Conservation (phyloP, 805 yeast genomes). For the Maudiozyma serrabonitensis region DNA sequence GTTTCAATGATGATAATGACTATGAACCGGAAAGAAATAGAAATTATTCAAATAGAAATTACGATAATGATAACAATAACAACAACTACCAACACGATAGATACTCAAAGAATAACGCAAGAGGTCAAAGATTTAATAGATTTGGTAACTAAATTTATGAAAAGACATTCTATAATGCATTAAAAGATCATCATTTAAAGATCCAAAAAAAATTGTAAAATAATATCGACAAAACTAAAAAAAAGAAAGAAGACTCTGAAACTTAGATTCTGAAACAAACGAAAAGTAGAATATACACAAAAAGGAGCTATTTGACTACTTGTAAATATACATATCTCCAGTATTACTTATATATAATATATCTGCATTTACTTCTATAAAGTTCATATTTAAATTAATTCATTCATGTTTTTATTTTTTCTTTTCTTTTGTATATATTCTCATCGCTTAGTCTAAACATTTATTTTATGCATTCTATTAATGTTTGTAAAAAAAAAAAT, state of each 20-base stretch:
- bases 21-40: not conserved
- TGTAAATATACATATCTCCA: not conserved
- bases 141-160: not conserved
- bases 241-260: too few relatives aligned
- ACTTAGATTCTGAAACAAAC: too few relatives aligned
- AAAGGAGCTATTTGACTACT: not conserved
- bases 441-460: too few relatives aligned
- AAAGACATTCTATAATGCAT: too few relatives aligned
- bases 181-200: too few relatives aligned
- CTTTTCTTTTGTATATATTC: too few relatives aligned
- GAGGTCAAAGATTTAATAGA: not conserved
- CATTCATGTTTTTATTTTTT: not conserved
- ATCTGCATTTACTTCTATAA: not conserved
- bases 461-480: too few relatives aligned
- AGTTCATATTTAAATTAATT: too few relatives aligned
- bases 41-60: not conserved
- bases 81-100: not conserved
- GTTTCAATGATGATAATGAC: not conserved
- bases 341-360: not conserved
- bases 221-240: too few relatives aligned
- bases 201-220: too few relatives aligned
- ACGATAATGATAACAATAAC: not conserved
- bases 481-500: too few relatives aligned
- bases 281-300: too few relatives aligned
- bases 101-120: not conserved